Base-by-base conservation (phyloP, 2,329 filamentous ascomycete species). In the Aspergillus sp. region DNA sequence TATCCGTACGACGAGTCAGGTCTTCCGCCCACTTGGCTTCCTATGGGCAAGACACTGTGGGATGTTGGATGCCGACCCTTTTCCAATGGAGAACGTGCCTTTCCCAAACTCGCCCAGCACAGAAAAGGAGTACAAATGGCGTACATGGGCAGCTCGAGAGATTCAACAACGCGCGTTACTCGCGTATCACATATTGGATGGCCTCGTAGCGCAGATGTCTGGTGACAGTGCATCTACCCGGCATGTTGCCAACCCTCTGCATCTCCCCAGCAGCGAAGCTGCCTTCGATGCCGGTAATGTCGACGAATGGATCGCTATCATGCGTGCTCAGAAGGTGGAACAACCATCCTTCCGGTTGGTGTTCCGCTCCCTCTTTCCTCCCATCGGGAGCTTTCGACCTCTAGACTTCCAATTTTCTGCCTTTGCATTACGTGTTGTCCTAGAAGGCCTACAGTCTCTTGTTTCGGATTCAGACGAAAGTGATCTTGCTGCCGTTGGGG, bases 41-140 rank as follows among this genome's bases (percentile, higher is more conserved):
- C 76, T 77, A 58, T 81, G 79, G 79, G 79, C 79, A 32, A 72
- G 78, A 28, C 77, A 80, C 55, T 80, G 77, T 55, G 78, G 78
- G 13, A 79, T 80, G 74, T 73, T 77, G 51, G 74, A 80, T 36
- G 74, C 68, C 49, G 67, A 70, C 25, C 67, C 73, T 10, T 79
- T 73, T 30, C 70, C 70, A 6, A 49, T 67, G 23, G 70, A 72
- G 5, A 69, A 72, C 10, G 56, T 80, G 1, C 78, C 79, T 3
- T 69, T 72, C 2, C 48, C 68, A 1, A 68, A 71, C 58, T 70
- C 78, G 0, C 59, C 73, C 0, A 60, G 60, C 6, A 65, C 66
- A 3, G 75, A 79, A 51, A 81, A 79, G 55, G 72, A 79, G 5
- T 68, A 72, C 12, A 70, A 75, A 63, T 81, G 79, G 79, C 68